Base-by-base conservation (phyloP, 2,329 filamentous ascomycete species). In the Fusarium virguliforme region DNA sequence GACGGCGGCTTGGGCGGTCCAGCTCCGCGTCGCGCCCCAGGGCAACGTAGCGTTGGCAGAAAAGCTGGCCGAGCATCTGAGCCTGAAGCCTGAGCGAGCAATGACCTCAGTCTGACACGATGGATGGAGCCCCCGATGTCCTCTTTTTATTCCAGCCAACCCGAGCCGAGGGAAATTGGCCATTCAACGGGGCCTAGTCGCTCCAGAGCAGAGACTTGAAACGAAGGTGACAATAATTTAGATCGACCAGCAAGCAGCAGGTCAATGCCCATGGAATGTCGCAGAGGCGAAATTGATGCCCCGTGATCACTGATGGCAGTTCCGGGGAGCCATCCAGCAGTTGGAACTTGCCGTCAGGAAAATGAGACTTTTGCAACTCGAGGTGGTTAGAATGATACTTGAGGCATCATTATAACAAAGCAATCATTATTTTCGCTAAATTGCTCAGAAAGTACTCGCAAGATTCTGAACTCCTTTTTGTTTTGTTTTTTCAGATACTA, bases 41-140 rank as follows among this genome's bases (percentile, higher is more conserved):
- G 26, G 55, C 43, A 51, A 30, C 43, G 48, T 65, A 56, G 62
- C 28, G 30, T 63, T 70, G 26, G 70, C 41, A 46, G 18, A 18
- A 18, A 65, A 60, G 60, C 67, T 63, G 60, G 55, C 63, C 60
- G 51, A 70, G 62, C 48, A 62, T 65, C 70, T 75, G 65, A 74
- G 65, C 60, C 74, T 68, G 68, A 43, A 74, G 65, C 60, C 74
- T 68, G 68, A 43, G 67, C 43, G 15, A 71, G 34, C 71, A 62
- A 72, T 76, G 70, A 75, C 69, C 72, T 76, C 71, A 71, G 64
- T 67, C 73, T 75, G 72, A 75, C 70, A 73, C 65, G 70, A 65
- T 64, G 63, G 60, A 75, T 74, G 70, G 70, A 74, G 63, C 60
- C 54, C 18, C 54, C 22, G 64, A 68, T 65, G 62, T 65, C 41